Percentiles rank a stretch among this genome's conserved stretches.
Conservation (phyloP, 768 basidiomycete genomes). For the Trametes cubensis region DNA sequence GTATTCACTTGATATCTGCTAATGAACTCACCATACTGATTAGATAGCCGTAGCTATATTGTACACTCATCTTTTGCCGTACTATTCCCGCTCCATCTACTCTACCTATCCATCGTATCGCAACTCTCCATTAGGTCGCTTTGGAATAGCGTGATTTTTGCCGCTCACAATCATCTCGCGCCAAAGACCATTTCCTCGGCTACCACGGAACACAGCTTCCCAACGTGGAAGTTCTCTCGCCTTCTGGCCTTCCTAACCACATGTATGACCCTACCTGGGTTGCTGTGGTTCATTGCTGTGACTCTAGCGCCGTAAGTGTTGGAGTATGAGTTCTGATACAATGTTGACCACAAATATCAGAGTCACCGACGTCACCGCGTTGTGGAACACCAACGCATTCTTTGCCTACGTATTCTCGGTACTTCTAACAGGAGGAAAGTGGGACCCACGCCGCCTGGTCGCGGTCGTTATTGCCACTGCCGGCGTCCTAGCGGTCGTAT, state of each 20-base stretch:
- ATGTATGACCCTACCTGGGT: conserved; percentile 62
- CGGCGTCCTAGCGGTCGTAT: conserved; percentile 81
- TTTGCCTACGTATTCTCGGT: conserved; percentile 90
- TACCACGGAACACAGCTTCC: conserved; percentile 27
- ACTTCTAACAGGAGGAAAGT: conserved; percentile 60
- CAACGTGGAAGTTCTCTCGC: conserved; percentile 39
- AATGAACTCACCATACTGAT: neutral
- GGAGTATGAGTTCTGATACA: neutral
- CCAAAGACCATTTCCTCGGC: conserved; percentile 11
- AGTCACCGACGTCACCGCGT: conserved; percentile 74
- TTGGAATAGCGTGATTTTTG: conserved; percentile 52
- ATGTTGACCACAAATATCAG: conserved; percentile 40
- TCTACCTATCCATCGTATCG: conserved; percentile 59
- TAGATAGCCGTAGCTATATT: conserved; percentile 59
- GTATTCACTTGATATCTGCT: conserved; percentile 28
- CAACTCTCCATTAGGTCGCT: conserved; percentile 52
- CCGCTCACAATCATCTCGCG: conserved; percentile 43
- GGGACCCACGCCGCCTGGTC: conserved; percentile 64
- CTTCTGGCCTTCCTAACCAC: conserved; percentile 44
- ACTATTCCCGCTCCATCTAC: conserved; percentile 81
- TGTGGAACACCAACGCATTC: conserved; percentile 91
- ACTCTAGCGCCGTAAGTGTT: conserved; percentile 68
- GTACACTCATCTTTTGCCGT: conserved; percentile 82
- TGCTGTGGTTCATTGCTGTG: conserved; percentile 79
- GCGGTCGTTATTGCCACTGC: conserved; percentile 80